These are phyloP conservation scores for Solanum hybrid DNA, from an alignment of 305 asterid genomes.

Conservation along the genomic window DNA sequence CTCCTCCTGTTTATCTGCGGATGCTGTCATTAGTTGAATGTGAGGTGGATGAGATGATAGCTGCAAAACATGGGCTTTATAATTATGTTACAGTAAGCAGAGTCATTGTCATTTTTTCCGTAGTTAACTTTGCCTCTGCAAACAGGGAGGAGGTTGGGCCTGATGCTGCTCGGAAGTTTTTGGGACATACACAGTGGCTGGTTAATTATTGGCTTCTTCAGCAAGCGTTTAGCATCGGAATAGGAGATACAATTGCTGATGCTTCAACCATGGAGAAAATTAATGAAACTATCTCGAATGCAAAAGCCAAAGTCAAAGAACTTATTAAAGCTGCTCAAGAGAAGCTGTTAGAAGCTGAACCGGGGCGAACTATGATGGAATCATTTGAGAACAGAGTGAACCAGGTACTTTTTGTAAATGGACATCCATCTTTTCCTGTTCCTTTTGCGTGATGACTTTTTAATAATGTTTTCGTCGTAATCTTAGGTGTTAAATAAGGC, in stretches of 20 bases:
- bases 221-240: conserved; percentile 92
- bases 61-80: neutral
- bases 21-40: neutral
- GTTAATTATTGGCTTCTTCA: conserved; percentile 99
- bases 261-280: conserved; percentile 85
- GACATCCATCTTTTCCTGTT: neutral
- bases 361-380: conserved; percentile 96
- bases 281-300: conserved; percentile 71
- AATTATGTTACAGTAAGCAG: neutral
- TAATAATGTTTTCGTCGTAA: conserved; percentile 12
- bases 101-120: neutral
- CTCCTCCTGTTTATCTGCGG: neutral
- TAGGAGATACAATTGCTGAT: conserved; percentile 99
- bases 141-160: conserved; percentile 99
- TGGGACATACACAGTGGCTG: conserved; percentile 99
- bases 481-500: conserved; percentile 93
- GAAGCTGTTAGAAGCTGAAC: conserved; percentile 89
- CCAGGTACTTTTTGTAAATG: conserved; percentile 45
- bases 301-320: conserved; percentile 85
- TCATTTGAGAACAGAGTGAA: conserved; percentile 97
- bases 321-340: conserved; percentile 71
- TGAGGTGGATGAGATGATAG: neutral
- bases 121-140: conserved; percentile 2
- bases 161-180: conserved; percentile 96
- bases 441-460: neutral